phyloP scores from a whole-genome alignment of 805 yeast species.

The Lipomyces yamadae region DNA sequence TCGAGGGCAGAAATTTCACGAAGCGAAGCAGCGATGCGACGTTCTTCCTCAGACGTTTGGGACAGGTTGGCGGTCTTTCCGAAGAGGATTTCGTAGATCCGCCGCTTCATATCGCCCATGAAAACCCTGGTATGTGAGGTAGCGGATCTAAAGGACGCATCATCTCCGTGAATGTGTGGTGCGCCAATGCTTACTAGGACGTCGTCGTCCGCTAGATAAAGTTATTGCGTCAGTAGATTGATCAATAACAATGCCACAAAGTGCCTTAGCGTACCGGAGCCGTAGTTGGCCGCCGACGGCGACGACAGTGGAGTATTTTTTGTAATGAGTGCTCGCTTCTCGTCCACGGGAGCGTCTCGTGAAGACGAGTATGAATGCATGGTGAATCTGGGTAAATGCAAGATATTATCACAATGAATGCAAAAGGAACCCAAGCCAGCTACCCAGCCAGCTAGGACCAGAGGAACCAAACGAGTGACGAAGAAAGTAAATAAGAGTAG shows the following conservation, averaged over 20 bases:
- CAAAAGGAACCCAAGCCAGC: too few species aligned
- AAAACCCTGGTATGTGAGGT: constrained; percentile 8
- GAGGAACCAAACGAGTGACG: not conserved
- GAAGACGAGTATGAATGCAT: not conserved
- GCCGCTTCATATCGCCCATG: constrained; percentile 20
- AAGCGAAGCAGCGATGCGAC: constrained; percentile 27
- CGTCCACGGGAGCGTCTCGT: constrained; percentile 28
- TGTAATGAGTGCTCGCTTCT: constrained; percentile 25
- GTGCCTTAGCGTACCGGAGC: constrained; percentile 18
- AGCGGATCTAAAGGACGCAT: constrained; percentile 23
- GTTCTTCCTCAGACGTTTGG: constrained; percentile 35
- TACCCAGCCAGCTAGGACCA: too few species aligned
- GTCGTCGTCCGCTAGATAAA: constrained; percentile 15
- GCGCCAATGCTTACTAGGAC: constrained; percentile 31
- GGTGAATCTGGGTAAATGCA: not conserved
- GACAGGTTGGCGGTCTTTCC: constrained; percentile 36
- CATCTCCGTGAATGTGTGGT: constrained; percentile 19
- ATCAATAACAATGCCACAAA: too few species aligned
- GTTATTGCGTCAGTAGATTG: not conserved
- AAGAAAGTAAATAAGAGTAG: not conserved
- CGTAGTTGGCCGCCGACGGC: constrained; percentile 11
- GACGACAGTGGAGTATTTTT: constrained; percentile 26
- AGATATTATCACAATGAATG: not conserved
- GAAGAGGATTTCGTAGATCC: constrained; percentile 30
- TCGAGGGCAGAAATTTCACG: constrained; percentile 31